Base-by-base conservation (phyloP, 176 grass and related monocot species). In the Hordeum marinum region DNA sequence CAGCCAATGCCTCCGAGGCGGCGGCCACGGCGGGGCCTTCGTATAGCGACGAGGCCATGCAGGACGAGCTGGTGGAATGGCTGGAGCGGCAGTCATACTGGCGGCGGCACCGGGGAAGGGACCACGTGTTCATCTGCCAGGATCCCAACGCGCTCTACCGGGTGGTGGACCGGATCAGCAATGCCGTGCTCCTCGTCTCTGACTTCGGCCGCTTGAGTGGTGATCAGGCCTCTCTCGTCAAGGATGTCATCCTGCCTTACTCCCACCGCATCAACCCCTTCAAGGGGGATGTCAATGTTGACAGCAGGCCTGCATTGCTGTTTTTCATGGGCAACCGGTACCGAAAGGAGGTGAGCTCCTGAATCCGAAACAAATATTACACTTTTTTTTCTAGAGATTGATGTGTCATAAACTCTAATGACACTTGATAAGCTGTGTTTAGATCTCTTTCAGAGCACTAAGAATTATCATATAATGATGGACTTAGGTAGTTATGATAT, bases 271-370 rank as follows among this genome's bases (percentile, higher is more conserved):
- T 98, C 67, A 95, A 95, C 79, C 59, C 88, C 23, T 98, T 87
- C 80, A 86, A 90, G 18, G 93, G 96, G 46, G 88, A 95, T 1
- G 20, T 94, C 1, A 79, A 84, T 32, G 84, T 98, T 1, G 85
- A 95, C 6, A 39, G 26, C 11, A 86, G 93, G 58, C 68, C 82
- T 3, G 90, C 93, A 27, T 77, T 95, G 83, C 76, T 98, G 32
- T 98, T 98, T 87, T 98, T 98, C 88, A 98, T 98, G 96, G 96
- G 96, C 37, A 98, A 98, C 64, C 88, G 96, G 4, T 98, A 94
- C 85, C 85, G 93, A 12, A 98, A 98, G 78, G 96, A 98, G 93
- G 96, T 98, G 79, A 87, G 72, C 11, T 77, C 12, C 64, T 34
- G 9, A 59, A 63, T 65, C 74, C 83, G 43, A 43, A 58, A 74